Evolutionary conservation across 768 basidiomycete genomes (phyloP).

Genomic region (Cubamyces lactineus): DNA sequence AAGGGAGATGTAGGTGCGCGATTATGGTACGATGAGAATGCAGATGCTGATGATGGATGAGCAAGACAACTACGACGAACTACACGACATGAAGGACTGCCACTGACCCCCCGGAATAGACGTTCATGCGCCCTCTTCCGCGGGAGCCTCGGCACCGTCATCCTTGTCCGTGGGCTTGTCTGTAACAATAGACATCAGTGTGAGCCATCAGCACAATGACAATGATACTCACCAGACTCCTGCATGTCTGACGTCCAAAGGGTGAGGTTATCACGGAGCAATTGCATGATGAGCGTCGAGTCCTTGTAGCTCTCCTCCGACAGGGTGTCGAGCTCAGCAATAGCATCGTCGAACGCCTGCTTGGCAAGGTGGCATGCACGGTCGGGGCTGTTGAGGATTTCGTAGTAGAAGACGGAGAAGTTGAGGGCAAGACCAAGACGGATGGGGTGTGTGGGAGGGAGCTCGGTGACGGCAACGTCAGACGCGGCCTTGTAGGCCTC

Average conservation of each 20-base stretch:
- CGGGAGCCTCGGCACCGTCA: constrained; percentile 60
- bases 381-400: constrained; percentile 98
- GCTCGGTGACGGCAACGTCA: constrained; percentile 94
- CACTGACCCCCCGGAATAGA: constrained; percentile 1
- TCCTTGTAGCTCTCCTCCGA: constrained; percentile 99
- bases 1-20: constrained; percentile 23
- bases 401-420: constrained; percentile 99
- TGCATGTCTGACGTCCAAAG: constrained; percentile 99
- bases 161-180: constrained; percentile 81
- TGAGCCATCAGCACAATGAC: background rate
- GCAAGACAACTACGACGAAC: constrained; percentile 27
- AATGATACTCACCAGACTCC: constrained; percentile 67
- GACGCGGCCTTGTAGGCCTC: constrained; percentile 98
- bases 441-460: constrained; percentile 96
- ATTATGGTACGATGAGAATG: constrained; percentile 35
- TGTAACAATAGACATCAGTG: constrained; percentile 32
- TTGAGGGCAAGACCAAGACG: constrained; percentile 98
- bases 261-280: constrained; percentile 95
- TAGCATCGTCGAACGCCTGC: constrained; percentile 98
- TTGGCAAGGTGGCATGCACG: constrained; percentile 98
- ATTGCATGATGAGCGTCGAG: constrained; percentile 96
- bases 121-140: constrained; percentile 50
- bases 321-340: constrained; percentile 97
- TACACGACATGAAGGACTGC: constrained; percentile 25
- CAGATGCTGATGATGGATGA: constrained; percentile 29